A percentile compares a stretch with the other conserved stretches of the same genome.
phyloP scores from a whole-genome alignment of 495 filamentous ascomycete species.

The Penicillium bovifimosum region DNA sequence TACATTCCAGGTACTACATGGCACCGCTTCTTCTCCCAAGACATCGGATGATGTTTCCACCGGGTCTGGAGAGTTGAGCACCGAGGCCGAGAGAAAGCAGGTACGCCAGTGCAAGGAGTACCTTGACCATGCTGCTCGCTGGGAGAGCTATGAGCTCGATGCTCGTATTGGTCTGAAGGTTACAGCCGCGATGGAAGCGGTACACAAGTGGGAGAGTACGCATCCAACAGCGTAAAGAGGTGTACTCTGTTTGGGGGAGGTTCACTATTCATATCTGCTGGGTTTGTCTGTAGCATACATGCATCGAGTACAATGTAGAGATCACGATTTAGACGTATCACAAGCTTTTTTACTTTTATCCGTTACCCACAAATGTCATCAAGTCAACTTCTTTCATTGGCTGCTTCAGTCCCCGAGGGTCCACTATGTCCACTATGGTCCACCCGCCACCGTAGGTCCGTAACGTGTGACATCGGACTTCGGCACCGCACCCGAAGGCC shows the following conservation, averaged over 20 bases:
- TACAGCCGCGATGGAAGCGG: slow-evolving; percentile 69
- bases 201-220: slow-evolving; percentile 58
- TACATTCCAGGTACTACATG: slow-evolving; percentile 30
- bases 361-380: no score
- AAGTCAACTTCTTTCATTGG: no score
- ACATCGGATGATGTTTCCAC: not conserved
- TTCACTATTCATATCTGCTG: slow-evolving; percentile 3
- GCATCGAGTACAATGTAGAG: slow-evolving; percentile 4
- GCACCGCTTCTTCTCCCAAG: slow-evolving; percentile 15
- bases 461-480: no score
- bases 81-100: slow-evolving; percentile 38
- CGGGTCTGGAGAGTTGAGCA: not conserved
- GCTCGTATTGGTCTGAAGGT: slow-evolving; percentile 80
- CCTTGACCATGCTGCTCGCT: slow-evolving; percentile 72
- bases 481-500: no score
- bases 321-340: not conserved
- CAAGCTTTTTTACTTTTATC: no score
- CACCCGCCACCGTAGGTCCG: no score
- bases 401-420: no score
- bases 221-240: slow-evolving; percentile 17
- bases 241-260: not conserved
- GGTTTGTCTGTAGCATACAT: slow-evolving; percentile 4
- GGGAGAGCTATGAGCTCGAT: slow-evolving; percentile 85
- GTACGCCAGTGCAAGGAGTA: slow-evolving; percentile 64
- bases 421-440: no score